Percentiles rank a stretch among this genome's conserved stretches.
These are phyloP conservation scores for Penicillium expansum DNA, from an alignment of 2,329 filamentous ascomycete species.

Conservation along the genomic window DNA sequence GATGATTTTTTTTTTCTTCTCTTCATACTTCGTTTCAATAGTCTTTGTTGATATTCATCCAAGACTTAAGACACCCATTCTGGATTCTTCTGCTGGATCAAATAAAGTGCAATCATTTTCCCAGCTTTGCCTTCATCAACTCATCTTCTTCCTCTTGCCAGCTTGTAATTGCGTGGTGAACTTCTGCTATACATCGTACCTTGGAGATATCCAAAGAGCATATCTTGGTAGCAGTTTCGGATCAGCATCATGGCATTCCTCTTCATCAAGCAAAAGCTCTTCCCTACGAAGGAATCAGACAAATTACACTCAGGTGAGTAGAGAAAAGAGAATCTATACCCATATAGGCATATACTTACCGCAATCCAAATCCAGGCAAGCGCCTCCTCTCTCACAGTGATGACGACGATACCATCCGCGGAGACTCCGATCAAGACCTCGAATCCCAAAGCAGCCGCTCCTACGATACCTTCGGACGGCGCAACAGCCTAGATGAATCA, in stretches of 20 bases:
- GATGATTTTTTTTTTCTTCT: background rate
- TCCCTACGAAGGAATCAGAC: slow-evolving; percentile 26
- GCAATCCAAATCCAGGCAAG: slow-evolving; percentile 25
- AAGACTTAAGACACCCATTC: background rate
- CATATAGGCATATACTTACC: slow-evolving; percentile 2
- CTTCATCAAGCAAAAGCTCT: slow-evolving; percentile 39
- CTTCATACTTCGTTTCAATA: slow-evolving; percentile 4
- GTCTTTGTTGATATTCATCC: background rate
- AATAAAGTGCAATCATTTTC: background rate
- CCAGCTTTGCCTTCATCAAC: background rate
- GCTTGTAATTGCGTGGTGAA: background rate
- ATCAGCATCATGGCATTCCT: slow-evolving; percentile 35
- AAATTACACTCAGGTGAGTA: slow-evolving; percentile 11
- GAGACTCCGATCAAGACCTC: slow-evolving; percentile 29
- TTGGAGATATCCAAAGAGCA: background rate
- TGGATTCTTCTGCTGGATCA: background rate
- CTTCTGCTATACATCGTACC: background rate
- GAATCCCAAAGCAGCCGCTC: slow-evolving; percentile 33
- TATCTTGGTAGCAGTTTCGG: background rate
- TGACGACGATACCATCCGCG: slow-evolving; percentile 23
- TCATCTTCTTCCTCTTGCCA: background rate
- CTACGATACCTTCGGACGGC: slow-evolving; percentile 35
- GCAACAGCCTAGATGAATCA: slow-evolving; percentile 23
- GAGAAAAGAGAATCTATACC: background rate
- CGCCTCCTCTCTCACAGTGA: slow-evolving; percentile 30